Percentiles rank a stretch among this genome's conserved stretches.
Evolutionary conservation across 2,329 filamentous ascomycete genomes (phyloP).

Genomic region (Amesomyces nigricolor): DNA sequence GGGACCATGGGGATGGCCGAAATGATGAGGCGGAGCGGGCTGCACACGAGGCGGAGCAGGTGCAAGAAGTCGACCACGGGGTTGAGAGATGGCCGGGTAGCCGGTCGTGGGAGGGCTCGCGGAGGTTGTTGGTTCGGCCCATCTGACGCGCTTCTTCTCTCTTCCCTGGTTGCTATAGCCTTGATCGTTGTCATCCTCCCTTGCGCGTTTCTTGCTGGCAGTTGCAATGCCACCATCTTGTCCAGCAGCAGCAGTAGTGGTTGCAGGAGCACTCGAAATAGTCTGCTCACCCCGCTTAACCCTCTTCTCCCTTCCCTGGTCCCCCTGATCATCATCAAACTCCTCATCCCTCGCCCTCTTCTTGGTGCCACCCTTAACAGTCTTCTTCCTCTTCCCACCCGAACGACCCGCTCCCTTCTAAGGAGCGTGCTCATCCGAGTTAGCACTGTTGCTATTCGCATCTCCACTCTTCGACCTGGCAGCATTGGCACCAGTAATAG

Average conservation of each 20-base stretch:
- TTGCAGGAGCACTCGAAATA: neutral
- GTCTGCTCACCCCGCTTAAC: neutral
- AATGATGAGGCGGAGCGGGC: too few relatives aligned
- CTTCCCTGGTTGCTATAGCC: too few relatives aligned
- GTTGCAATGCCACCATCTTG: neutral
- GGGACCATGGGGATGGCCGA: too few relatives aligned
- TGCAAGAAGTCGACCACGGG: too few relatives aligned
- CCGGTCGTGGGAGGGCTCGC: too few relatives aligned
- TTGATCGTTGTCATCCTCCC: too few relatives aligned
- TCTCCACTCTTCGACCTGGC: neutral
- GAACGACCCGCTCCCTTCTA: constrained; percentile 4
- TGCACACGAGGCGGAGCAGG: too few relatives aligned
- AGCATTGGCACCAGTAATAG: constrained; percentile 6
- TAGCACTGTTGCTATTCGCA: neutral
- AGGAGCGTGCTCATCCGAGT: constrained; percentile 7
- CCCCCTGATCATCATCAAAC: neutral
- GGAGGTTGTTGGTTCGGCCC: too few relatives aligned
- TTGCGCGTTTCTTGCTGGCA: too few relatives aligned
- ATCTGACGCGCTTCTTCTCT: too few relatives aligned
- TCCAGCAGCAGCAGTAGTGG: neutral
- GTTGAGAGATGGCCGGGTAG: too few relatives aligned
- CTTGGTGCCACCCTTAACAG: neutral
- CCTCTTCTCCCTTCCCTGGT: neutral
- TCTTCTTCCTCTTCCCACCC: neutral
- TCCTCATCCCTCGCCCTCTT: neutral